Evolutionary conservation across 1,139 yeast genomes (phyloP), one percentile per base, ranked within the genome.

Genomic region (Sugiyamaella grinbergsii): DNA sequence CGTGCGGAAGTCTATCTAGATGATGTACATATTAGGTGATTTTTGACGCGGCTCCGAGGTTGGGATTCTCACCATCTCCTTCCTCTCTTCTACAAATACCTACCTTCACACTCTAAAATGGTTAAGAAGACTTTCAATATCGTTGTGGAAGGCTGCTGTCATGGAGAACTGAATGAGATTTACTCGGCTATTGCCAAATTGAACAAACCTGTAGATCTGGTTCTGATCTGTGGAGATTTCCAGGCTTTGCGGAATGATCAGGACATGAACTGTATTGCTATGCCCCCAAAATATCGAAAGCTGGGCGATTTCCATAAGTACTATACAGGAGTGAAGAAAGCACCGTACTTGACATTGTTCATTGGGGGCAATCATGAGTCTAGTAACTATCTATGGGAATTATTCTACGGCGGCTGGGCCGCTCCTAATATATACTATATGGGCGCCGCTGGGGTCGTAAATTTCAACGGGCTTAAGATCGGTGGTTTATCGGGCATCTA

Each of bases 311-410:
- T 93, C 66, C 81, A 79, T 49, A 71, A 78, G 23, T 93, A 91
- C 67, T 89, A 87, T 61, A 65, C 67, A 1, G 93, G 94, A 0
- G 57, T 58, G 13, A 71, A 69, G 45, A 66, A 52, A 28, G 96
- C 97, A 0, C 96, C 97, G 0, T 75, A 85, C 1, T 68, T 82
- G 39, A 93, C 98, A 0, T 60, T 93, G 0, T 85, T 93, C 59
- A 80, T 94, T 42, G 98, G 98, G 2, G 99, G 99, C 0, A 93
- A 93, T 68, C 99, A 93, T 63, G 99, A 93, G 64, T 82, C 94
- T 6, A 85, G 94, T 52, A 80, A 83, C 54, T 88, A 86, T 65
- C 63, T 93, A 57, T 76, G 80, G 58, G 91, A 87, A 60, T 70
- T 91, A 54, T 81, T 80, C 56, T 80, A 77, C 64, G 99, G 99